Evolutionary conservation across 1,284 basidiomycete genomes (phyloP).

Genomic region (Lignosus rhinocerotis): DNA sequence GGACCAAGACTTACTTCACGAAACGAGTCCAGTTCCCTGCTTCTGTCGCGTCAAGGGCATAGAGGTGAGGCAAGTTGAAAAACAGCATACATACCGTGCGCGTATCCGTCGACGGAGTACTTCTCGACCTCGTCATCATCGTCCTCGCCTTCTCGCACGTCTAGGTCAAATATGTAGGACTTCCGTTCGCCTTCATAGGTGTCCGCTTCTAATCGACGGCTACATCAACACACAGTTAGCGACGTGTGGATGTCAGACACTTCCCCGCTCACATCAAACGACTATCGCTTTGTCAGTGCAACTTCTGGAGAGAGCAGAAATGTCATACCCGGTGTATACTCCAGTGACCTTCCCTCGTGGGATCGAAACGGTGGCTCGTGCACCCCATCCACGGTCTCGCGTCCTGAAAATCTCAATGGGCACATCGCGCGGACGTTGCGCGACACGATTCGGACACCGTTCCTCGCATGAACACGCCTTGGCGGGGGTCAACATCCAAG

Average conservation of each 20-base stretch:
- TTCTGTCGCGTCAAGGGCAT: conserved; percentile 2
- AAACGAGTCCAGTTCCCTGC: conserved; percentile 75
- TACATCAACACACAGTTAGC: conserved; percentile 21
- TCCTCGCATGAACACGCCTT: conserved; percentile 24
- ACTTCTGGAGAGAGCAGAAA: not conserved
- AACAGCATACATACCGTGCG: conserved; percentile 40
- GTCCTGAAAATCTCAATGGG: conserved; percentile 41
- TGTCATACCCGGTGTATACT: conserved; percentile 60
- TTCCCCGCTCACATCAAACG: conserved; percentile 27
- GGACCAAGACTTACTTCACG: conserved; percentile 54
- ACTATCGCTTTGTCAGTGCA: conserved; percentile 12
- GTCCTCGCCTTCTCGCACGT: conserved; percentile 46
- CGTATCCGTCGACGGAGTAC: conserved; percentile 51
- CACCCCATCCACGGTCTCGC: conserved; percentile 37
- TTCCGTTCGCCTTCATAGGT: conserved; percentile 34
- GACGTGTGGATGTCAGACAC: not conserved
- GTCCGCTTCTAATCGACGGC: conserved; percentile 42
- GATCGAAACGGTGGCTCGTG: conserved; percentile 38
- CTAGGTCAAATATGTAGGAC: conserved; percentile 60
- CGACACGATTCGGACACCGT: conserved; percentile 37
- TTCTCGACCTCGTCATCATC: conserved; percentile 36
- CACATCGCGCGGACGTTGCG: conserved; percentile 37
- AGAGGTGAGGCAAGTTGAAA: not conserved
- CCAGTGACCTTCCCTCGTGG: conserved; percentile 58
- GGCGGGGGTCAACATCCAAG: not conserved